A percentile compares a stretch with the other conserved stretches of the same genome.
Evolutionary conservation across 2,329 filamentous ascomycete genomes (phyloP).

Genomic region (Aspergillus nomiae): DNA sequence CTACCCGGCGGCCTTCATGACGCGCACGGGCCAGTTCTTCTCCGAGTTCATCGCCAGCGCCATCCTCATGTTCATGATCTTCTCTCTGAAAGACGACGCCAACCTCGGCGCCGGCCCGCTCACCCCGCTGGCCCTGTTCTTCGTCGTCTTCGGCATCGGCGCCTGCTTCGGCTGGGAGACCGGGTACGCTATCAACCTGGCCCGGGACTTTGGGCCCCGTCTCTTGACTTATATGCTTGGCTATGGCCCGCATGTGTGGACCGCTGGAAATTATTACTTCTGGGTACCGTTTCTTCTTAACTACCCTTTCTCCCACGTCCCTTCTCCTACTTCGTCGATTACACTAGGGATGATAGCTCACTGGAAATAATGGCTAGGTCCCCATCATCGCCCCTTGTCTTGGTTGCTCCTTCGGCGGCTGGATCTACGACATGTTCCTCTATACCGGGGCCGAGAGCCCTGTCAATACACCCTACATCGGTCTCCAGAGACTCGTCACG

Average conservation of each 20-base stretch:
- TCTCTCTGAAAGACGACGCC: conserved; percentile 59
- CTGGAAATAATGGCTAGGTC: conserved; percentile 49
- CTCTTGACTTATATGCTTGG: conserved; percentile 68
- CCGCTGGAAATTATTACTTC: conserved; percentile 69
- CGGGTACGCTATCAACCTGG: conserved; percentile 74
- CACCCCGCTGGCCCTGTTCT: conserved; percentile 66
- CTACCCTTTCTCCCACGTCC: too few species aligned
- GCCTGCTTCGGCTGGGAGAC: conserved; percentile 76
- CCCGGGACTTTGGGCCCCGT: conserved; percentile 70
- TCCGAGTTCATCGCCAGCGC: conserved; percentile 70
- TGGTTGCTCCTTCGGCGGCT: conserved; percentile 65
- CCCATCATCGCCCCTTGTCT: conserved; percentile 72
- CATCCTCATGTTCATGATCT: conserved; percentile 72
- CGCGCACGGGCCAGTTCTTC: conserved; percentile 68
- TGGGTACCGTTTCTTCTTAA: conserved; percentile 54
- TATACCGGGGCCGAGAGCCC: conserved; percentile 68
- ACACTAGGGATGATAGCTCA: neutral
- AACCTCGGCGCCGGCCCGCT: conserved; percentile 58
- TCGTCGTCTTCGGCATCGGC: conserved; percentile 72
- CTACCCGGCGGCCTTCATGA: conserved; percentile 65
- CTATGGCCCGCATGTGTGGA: conserved; percentile 69
- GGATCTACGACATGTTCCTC: conserved; percentile 68
- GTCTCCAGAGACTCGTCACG: conserved; percentile 56
- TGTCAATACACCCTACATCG: conserved; percentile 68
- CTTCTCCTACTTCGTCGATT: neutral